phyloP scores from a whole-genome alignment of 2,329 filamentous ascomycete species.

The Cyphellophora attinorum region DNA sequence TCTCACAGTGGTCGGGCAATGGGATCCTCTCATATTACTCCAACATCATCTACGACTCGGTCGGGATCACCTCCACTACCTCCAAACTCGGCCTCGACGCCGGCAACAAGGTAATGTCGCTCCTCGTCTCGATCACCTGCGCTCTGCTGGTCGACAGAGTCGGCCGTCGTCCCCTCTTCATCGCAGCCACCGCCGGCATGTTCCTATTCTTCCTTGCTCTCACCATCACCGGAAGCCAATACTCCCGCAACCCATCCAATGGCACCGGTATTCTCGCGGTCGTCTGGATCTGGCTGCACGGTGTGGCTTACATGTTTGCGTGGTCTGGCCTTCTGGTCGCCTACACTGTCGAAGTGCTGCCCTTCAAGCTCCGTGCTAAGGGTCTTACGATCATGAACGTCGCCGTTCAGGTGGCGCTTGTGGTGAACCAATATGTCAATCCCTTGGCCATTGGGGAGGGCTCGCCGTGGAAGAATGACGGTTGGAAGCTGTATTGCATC shows the following conservation, averaged over 20 bases:
- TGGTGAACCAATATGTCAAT: constrained; percentile 41
- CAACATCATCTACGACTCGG: constrained; percentile 24
- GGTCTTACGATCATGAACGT: constrained; percentile 23
- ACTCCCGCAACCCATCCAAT: neutral
- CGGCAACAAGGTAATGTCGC: constrained; percentile 29
- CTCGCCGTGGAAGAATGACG: constrained; percentile 34
- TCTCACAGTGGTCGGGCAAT: constrained; percentile 50
- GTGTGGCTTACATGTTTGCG: constrained; percentile 30
- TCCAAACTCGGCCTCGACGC: constrained; percentile 33
- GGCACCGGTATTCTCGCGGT: constrained; percentile 22
- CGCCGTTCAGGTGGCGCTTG: constrained; percentile 32
- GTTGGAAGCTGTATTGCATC: constrained; percentile 43
- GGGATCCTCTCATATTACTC: constrained; percentile 31
- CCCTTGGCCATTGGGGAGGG: constrained; percentile 32
- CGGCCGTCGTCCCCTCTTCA: constrained; percentile 33
- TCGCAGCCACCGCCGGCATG: constrained; percentile 33
- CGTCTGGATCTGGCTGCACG: constrained; percentile 33
- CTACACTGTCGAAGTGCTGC: constrained; percentile 38
- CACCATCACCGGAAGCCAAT: constrained; percentile 19
- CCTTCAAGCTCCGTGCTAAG: constrained; percentile 38
- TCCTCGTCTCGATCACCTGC: constrained; percentile 24
- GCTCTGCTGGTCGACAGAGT: constrained; percentile 29
- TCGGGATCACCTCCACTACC: constrained; percentile 26
- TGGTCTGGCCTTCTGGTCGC: constrained; percentile 24
- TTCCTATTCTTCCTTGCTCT: constrained; percentile 32